Base-by-base conservation (phyloP, 371 early-diverging fungal species). In the Saksenaea vasiformis region DNA sequence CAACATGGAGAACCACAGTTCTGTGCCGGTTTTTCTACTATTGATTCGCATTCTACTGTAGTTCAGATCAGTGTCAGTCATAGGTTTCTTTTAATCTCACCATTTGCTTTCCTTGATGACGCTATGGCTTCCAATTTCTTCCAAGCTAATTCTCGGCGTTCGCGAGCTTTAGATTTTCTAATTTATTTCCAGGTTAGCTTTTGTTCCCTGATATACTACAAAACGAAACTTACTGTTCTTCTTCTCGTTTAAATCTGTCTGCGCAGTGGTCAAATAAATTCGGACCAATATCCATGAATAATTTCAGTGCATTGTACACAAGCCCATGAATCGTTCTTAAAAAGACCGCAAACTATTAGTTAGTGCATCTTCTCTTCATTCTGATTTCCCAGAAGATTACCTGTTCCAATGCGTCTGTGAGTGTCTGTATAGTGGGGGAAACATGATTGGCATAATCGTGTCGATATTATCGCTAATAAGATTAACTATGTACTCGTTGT, bases 321-420 rank as follows among this genome's bases (percentile, higher is more conserved):
- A 95, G 87, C 8, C 95, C 94, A 73, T 97, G 97, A 62, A 98
- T 95, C 0, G 94, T 92, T 69, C 93, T 92, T 31, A 31, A 31
- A 31, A 31, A n/a, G n/a, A 7, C 7, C 7, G 61, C 10, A 47
- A 22, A 47, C 24, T 5, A 47, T 47, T n/a, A 11, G 22, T 10
- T 22, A 47, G 11, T 39, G 22, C 2, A 0, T 26, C 22, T 22
- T 22, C 11, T 10, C 22, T 47, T n/a, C n/a, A n/a, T n/a, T n/a
- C 22, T 17, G 8, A 22, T 7, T 22, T 31, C 31, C 22, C 5
- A 22, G 10, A 47, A 14, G 37, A n/a, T 9, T 83, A 95, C 90
- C 93, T 85, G 81, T 97, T 97, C 98, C 98, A 98, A 71, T 97
- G 98, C 10, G 91, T 80, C 68, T 95, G 93, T 54, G 97, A 95